Conservation (phyloP, 768 basidiomycete species). For the Hygrocybe punicea region DNA sequence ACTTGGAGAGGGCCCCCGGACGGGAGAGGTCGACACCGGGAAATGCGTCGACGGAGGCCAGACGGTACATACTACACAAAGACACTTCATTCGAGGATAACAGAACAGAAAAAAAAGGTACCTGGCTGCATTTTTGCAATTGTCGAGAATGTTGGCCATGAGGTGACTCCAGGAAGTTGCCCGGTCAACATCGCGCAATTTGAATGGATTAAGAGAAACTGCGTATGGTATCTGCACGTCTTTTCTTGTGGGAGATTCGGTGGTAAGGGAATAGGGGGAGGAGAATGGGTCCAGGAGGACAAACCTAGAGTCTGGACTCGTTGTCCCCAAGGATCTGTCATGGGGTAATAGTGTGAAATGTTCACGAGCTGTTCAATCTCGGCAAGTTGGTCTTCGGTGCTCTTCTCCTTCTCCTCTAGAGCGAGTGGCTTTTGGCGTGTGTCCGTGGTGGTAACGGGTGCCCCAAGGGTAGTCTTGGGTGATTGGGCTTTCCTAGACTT, state of each 20-base stretch:
- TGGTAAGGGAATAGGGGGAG: neutral
- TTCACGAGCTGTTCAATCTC: slow-evolving; percentile 38
- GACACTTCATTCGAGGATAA: neutral
- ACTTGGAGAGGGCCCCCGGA: slow-evolving; percentile 23
- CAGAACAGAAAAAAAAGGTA: slow-evolving; percentile 1
- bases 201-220: slow-evolving; percentile 13
- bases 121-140: slow-evolving; percentile 33
- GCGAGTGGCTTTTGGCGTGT: slow-evolving; percentile 4
- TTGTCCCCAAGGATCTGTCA: slow-evolving; percentile 43
- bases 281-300: slow-evolving; percentile 2
- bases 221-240: slow-evolving; percentile 42
- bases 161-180: neutral
- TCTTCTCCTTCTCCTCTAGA: slow-evolving; percentile 14
- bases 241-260: slow-evolving; percentile 29
- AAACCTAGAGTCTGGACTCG: slow-evolving; percentile 41
- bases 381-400: slow-evolving; percentile 31
- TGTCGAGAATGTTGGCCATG: slow-evolving; percentile 27
- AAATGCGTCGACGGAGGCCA: slow-evolving; percentile 34
- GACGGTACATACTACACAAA: slow-evolving; percentile 26
- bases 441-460: slow-evolving; percentile 6
- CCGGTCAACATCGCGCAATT: neutral
- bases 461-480: too few species aligned
- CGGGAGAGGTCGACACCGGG: slow-evolving; percentile 30
- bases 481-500: too few species aligned
- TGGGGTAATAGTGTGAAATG: slow-evolving; percentile 35